Evolutionary conservation across 208 protist species (phyloP).

Genomic region (Perkinsela sp.): DNA sequence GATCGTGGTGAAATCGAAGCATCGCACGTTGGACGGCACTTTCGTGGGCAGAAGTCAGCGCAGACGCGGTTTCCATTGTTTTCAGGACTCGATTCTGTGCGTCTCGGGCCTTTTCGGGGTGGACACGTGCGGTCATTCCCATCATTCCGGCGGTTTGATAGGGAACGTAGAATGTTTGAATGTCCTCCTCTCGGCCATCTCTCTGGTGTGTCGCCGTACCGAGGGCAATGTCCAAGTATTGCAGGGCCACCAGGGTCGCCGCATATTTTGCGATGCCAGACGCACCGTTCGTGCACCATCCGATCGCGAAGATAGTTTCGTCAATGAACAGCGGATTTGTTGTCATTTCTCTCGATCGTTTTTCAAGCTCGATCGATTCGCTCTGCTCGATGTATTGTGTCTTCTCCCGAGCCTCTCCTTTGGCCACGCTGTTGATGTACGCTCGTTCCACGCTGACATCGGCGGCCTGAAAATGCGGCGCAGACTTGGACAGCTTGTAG

Average conservation of each 20-base stretch:
- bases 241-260: slow-evolving; percentile 20
- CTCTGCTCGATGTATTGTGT: slow-evolving; percentile 34
- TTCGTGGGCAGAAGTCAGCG: slow-evolving; percentile 6
- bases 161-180: slow-evolving; percentile 33
- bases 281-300: slow-evolving; percentile 19
- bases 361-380: slow-evolving; percentile 21
- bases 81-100: slow-evolving; percentile 10
- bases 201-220: slow-evolving; percentile 8
- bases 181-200: slow-evolving; percentile 10
- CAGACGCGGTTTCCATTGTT: slow-evolving; percentile 12
- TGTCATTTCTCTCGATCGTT: slow-evolving; percentile 26
- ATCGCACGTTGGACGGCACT: slow-evolving; percentile 12
- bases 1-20: slow-evolving; percentile 12
- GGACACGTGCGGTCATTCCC: slow-evolving; percentile 26
- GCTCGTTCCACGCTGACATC: slow-evolving; percentile 29
- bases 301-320: slow-evolving; percentile 33
- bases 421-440: slow-evolving; percentile 6
- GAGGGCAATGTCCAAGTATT: slow-evolving; percentile 20
- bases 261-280: slow-evolving; percentile 21
- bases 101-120: slow-evolving; percentile 11
- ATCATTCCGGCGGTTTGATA: slow-evolving; percentile 35
- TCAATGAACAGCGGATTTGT: slow-evolving; percentile 42
- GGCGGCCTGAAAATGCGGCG: slow-evolving; percentile 36
- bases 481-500: slow-evolving; percentile 3
- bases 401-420: slow-evolving; percentile 18